A percentile compares a stretch with the other conserved stretches of the same genome.
phyloP scores from a whole-genome alignment of 1,139 yeast species.

The Oligophagozyma castellii region DNA sequence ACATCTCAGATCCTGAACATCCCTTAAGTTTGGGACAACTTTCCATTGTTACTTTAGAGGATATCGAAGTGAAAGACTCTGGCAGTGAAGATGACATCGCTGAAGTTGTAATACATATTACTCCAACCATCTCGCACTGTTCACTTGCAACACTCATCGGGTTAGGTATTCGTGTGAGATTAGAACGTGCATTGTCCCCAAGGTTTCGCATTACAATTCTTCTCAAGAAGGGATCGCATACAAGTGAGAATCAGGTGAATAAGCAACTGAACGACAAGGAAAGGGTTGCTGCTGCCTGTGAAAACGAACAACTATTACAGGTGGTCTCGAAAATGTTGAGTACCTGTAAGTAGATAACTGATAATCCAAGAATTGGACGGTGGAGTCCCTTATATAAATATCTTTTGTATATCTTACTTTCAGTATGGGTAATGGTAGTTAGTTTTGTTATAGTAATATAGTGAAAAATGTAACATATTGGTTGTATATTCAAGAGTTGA shows the following conservation, averaged over 20 bases:
- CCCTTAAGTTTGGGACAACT: slow-evolving; percentile 90
- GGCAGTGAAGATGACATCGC: slow-evolving; percentile 43
- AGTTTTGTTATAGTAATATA: neutral
- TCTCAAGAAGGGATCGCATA: slow-evolving; percentile 87
- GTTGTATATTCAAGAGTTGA: too few relatives aligned
- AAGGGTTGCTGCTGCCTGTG: slow-evolving; percentile 97
- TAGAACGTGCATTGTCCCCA: slow-evolving; percentile 80
- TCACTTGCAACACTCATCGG: slow-evolving; percentile 94
- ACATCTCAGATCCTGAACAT: slow-evolving; percentile 95
- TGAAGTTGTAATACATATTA: slow-evolving; percentile 68
- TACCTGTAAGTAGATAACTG: slow-evolving; percentile 39
- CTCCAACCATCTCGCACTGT: slow-evolving; percentile 97
- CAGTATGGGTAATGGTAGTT: neutral
- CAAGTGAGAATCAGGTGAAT: slow-evolving; percentile 89
- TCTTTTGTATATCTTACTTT: too few relatives aligned
- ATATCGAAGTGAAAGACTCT: slow-evolving; percentile 55
- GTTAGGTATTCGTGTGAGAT: slow-evolving; percentile 79
- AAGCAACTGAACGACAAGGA: slow-evolving; percentile 96
- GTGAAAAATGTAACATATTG: too few relatives aligned
- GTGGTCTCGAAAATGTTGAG: slow-evolving; percentile 89
- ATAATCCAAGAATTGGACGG: too few relatives aligned
- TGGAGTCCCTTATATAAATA: neutral
- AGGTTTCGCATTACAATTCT: slow-evolving; percentile 68
- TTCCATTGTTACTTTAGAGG: slow-evolving; percentile 79
- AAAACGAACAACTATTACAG: slow-evolving; percentile 76